Evolutionary conservation across 768 basidiomycete genomes (phyloP).

Genomic region (Tylopilus cervinicoccineus): DNA sequence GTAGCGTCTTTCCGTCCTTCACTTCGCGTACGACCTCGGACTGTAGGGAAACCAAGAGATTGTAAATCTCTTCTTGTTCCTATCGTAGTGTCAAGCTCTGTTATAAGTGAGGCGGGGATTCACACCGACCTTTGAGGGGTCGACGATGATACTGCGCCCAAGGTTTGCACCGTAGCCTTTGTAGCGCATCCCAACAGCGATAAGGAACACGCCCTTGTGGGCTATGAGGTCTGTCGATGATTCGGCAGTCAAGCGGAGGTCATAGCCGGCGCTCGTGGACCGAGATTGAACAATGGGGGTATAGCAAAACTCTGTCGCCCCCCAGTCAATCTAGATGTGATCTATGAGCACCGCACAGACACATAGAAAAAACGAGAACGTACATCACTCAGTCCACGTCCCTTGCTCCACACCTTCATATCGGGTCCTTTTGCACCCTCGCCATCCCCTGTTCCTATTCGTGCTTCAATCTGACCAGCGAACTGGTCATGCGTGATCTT

Average conservation of each 20-base stretch:
- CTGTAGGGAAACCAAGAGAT: constrained; percentile 73
- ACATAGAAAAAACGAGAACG: constrained; percentile 27
- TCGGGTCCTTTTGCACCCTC: constrained; percentile 79
- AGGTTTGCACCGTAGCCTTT: constrained; percentile 92
- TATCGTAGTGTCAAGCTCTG: constrained; percentile 29
- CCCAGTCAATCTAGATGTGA: constrained; percentile 72
- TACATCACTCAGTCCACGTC: constrained; percentile 70
- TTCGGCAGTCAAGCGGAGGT: constrained; percentile 82
- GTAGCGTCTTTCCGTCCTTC: constrained; percentile 71
- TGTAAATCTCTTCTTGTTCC: constrained; percentile 92
- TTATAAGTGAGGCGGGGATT: not conserved
- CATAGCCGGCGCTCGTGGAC: constrained; percentile 78
- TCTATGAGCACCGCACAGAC: constrained; percentile 2
- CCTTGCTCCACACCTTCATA: constrained; percentile 88
- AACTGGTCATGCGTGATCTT: constrained; percentile 88
- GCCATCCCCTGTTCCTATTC: constrained; percentile 70
- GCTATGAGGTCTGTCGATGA: constrained; percentile 81
- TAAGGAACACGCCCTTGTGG: constrained; percentile 84
- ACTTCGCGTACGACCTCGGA: constrained; percentile 68
- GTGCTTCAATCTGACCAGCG: constrained; percentile 79
- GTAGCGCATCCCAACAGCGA: constrained; percentile 86
- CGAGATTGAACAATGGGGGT: constrained; percentile 95
- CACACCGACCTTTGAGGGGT: constrained; percentile 70
- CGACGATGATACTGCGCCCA: constrained; percentile 92
- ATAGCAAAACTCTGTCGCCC: constrained; percentile 90